phyloP scores from a whole-genome alignment of 345 rosid species.

The Xanthoceras sorbifolium region DNA sequence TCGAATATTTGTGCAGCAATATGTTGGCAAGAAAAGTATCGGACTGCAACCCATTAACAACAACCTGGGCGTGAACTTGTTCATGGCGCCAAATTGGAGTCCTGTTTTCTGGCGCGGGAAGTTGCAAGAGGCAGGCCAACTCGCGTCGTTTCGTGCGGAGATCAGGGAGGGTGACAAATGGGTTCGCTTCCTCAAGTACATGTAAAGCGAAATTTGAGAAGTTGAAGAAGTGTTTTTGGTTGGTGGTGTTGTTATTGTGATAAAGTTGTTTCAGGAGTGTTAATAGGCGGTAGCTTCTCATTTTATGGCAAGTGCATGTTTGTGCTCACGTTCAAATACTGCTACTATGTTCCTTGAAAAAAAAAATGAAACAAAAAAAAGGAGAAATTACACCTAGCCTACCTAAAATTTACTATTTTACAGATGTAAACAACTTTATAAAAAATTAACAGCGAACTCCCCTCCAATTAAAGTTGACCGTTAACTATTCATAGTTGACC shows the following conservation, averaged over 20 bases:
- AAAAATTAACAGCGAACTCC: too few relatives aligned
- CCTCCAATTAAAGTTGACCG: too few relatives aligned
- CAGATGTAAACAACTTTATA: too few relatives aligned
- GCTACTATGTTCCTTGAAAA: too few relatives aligned
- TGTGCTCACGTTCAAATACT: too few relatives aligned
- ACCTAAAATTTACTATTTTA: too few relatives aligned
- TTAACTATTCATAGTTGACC: too few relatives aligned
- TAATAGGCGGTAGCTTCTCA: conserved; percentile 15
- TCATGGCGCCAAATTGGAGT: conserved; percentile 18
- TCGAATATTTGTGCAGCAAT: conserved; percentile 36
- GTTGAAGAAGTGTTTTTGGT: conserved; percentile 8
- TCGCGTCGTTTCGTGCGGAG: conserved; percentile 31
- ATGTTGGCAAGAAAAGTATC: conserved; percentile 53
- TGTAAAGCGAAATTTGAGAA: conserved; percentile 21
- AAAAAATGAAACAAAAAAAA: too few relatives aligned
- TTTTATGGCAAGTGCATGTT: background rate
- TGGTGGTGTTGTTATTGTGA: conserved; percentile 4
- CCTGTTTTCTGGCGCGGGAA: conserved; percentile 19
- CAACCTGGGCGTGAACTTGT: conserved; percentile 50
- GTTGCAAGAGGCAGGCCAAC: conserved; percentile 48
- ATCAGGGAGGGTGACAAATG: conserved; percentile 21
- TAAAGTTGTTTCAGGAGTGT: background rate
- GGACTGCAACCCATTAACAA: conserved; percentile 40
- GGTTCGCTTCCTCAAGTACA: conserved; percentile 18
- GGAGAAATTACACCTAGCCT: too few relatives aligned